Evolutionary conservation across 768 basidiomycete species (phyloP).

Genomic region (Leccinum truebloodii): DNA sequence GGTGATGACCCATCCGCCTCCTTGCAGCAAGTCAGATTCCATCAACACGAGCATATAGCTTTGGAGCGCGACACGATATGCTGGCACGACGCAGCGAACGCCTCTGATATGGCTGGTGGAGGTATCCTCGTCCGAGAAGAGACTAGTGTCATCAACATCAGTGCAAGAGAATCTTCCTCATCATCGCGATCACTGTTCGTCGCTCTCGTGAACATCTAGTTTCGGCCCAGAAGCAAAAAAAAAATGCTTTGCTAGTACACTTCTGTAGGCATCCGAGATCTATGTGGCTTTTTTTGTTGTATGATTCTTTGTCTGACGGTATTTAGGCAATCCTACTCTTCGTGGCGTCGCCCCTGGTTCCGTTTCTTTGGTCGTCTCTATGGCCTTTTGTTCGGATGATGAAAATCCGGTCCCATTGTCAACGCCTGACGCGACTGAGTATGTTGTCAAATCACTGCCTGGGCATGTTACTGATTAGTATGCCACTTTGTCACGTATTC

Average conservation of each 20-base stretch:
- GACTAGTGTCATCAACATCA: conserved; percentile 43
- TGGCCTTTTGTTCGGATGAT: no score
- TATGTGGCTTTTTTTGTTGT: no score
- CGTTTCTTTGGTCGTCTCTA: no score
- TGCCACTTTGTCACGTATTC: no score
- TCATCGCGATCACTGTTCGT: conserved; percentile 44
- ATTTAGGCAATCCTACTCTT: no score
- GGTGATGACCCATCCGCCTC: conserved; percentile 68
- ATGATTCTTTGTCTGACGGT: no score
- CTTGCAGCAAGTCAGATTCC: conserved; percentile 77
- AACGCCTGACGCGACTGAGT: no score
- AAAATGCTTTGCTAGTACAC: no score
- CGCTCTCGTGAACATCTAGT: conserved; percentile 55
- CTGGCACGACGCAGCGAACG: conserved; percentile 58
- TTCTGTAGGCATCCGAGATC: conserved; percentile 93
- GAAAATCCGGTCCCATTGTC: no score
- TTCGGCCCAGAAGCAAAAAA: conserved; percentile 64
- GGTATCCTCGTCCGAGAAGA: conserved; percentile 45
- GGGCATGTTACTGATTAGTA: no score
- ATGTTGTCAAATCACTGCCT: no score
- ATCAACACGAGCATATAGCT: conserved; percentile 91
- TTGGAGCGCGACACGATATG: conserved; percentile 99
- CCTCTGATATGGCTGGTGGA: conserved; percentile 42
- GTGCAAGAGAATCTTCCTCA: conserved; percentile 56
- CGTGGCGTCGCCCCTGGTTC: no score